Evolutionary conservation across 2,329 filamentous ascomycete species (phyloP).

Genomic region (Chrysosporium queenslandicum): DNA sequence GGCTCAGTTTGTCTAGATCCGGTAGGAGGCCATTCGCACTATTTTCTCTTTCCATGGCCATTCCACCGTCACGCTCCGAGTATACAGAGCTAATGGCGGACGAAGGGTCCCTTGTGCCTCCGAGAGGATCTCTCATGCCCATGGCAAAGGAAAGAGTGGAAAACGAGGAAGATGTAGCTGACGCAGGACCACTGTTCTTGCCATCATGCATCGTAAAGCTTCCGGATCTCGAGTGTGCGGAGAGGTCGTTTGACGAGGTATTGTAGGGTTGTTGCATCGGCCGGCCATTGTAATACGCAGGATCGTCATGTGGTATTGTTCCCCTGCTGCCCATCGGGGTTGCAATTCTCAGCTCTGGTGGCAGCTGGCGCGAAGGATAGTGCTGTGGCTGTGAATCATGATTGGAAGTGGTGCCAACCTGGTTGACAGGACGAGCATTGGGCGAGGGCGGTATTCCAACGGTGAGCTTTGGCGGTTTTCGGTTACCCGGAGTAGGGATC

Average conservation of each 20-base stretch:
- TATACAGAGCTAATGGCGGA: conserved; percentile 80
- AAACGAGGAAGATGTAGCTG: conserved; percentile 77
- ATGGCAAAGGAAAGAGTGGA: conserved; percentile 75
- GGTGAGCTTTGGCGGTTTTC: conserved; percentile 64
- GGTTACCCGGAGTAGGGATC: conserved; percentile 65
- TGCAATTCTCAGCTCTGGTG: conserved; percentile 72
- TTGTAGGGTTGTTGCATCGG: conserved; percentile 41
- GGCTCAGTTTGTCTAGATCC: conserved; percentile 66
- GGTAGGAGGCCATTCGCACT: conserved; percentile 62
- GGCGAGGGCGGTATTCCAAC: conserved; percentile 84
- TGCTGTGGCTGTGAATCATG: conserved; percentile 30
- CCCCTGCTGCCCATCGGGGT: conserved; percentile 71
- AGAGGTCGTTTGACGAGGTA: conserved; percentile 69
- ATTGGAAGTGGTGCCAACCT: conserved; percentile 25
- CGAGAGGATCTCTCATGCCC: conserved; percentile 50
- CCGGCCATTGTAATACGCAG: conserved; percentile 43
- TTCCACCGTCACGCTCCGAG: conserved; percentile 65
- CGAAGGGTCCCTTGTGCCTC: conserved; percentile 67
- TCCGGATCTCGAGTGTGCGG: conserved; percentile 68
- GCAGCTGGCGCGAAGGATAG: conserved; percentile 46
- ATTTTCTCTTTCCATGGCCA: conserved; percentile 70
- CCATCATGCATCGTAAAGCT: conserved; percentile 61
- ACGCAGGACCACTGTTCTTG: conserved; percentile 68
- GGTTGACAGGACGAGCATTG: conserved; percentile 60
- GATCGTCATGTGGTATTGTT: conserved; percentile 56